Conservation (phyloP, 1,284 basidiomycete genomes). For the Takashimella tepidaria region DNA sequence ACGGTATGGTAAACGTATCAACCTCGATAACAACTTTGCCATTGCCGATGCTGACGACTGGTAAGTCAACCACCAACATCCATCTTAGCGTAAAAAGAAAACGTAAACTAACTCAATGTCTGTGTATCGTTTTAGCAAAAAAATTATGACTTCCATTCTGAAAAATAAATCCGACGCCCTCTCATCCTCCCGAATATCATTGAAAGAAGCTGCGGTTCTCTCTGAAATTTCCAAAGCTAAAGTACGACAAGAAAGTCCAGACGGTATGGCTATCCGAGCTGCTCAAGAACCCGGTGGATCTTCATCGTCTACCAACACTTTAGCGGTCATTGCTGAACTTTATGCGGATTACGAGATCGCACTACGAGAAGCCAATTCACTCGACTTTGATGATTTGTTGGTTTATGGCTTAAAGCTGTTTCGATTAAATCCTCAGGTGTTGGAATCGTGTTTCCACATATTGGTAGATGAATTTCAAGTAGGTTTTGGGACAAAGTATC, state of each 20-base stretch:
- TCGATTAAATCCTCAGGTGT: conserved; percentile 53
- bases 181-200: conserved; percentile 51
- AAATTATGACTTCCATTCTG: conserved; percentile 61
- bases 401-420: conserved; percentile 73
- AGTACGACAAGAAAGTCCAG: conserved; percentile 60
- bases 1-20: conserved; percentile 59
- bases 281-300: conserved; percentile 25
- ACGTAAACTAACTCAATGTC: conserved; percentile 10
- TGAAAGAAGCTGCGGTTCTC: conserved; percentile 60
- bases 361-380: conserved; percentile 61
- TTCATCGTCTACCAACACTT: conserved; percentile 28
- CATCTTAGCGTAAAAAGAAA: too few relatives aligned
- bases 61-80: conserved; percentile 50
- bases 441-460: conserved; percentile 66
- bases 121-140: conserved; percentile 60
- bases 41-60: conserved; percentile 79
- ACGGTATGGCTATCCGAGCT: conserved; percentile 49
- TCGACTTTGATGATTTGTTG: conserved; percentile 88
- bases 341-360: conserved; percentile 66
- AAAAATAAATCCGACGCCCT: conserved; percentile 57
- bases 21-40: conserved; percentile 68
- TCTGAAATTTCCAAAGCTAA: conserved; percentile 77
- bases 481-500: neutral
- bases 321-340: conserved; percentile 48
- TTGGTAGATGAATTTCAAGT: conserved; percentile 85